Conservation (phyloP, 306 rosid species). For the Abrus pulchellus region DNA sequence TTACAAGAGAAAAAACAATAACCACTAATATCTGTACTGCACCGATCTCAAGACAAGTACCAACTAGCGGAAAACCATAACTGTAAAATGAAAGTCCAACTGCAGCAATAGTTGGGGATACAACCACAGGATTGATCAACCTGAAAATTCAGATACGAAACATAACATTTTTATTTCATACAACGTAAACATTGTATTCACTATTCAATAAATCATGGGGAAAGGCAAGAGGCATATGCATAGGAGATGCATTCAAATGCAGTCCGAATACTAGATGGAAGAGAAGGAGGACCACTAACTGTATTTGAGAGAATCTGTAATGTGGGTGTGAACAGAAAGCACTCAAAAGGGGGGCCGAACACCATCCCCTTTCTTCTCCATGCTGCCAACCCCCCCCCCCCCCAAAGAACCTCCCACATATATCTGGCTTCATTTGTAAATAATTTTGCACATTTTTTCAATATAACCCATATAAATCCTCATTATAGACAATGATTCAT, state of each 20-base stretch:
- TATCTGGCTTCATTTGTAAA: constrained; percentile 4
- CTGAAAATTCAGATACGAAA: constrained; percentile 66
- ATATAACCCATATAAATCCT: constrained; percentile 13
- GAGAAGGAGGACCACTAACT: not conserved
- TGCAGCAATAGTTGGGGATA: constrained; percentile 98
- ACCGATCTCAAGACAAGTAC: constrained; percentile 96
- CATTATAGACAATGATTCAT: constrained; percentile 8
- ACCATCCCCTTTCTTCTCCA: constrained; percentile 6
- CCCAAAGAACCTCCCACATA: constrained; percentile 8
- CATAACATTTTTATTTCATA: constrained; percentile 7
- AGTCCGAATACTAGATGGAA: constrained; percentile 1
- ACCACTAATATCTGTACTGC: constrained; percentile 88
- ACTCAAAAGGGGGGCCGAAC: constrained; percentile 14
- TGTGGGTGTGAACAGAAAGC: constrained; percentile 3
- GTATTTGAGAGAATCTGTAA: constrained; percentile 8
- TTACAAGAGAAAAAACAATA: constrained; percentile 89
- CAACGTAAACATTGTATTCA: constrained; percentile 12
- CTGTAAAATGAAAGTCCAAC: constrained; percentile 98
- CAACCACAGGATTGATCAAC: constrained; percentile 98
- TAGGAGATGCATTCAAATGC: constrained; percentile 26
- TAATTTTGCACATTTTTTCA: constrained; percentile 9
- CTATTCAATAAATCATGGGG: constrained; percentile 17
- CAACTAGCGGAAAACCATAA: constrained; percentile 92
- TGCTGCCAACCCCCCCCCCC: constrained; percentile 30
- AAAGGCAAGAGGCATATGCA: not conserved